These are phyloP conservation scores for Colletotrichum liaoningense DNA, from an alignment of 2,329 filamentous ascomycete genomes.

Conservation along the genomic window DNA sequence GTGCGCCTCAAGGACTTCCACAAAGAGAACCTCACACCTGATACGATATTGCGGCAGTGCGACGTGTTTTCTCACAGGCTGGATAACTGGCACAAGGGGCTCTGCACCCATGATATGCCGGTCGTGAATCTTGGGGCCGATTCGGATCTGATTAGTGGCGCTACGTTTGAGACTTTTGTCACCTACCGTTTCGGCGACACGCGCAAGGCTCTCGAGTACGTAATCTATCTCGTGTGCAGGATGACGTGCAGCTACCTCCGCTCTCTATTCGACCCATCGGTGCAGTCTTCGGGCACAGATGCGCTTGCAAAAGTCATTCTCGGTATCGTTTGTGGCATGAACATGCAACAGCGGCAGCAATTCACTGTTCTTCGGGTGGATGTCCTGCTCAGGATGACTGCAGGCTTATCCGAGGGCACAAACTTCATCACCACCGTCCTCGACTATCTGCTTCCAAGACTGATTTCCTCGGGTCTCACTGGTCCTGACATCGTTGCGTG, in stretches of 20 bases:
- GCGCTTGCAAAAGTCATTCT: conserved; percentile 12
- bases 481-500: conserved; percentile 13
- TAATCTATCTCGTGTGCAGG: conserved; percentile 12
- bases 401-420: conserved; percentile 2
- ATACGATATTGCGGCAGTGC: conserved; percentile 8
- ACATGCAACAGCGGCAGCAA: conserved; percentile 8
- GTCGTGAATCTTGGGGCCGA: neutral
- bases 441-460: conserved; percentile 17
- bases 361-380: conserved; percentile 23
- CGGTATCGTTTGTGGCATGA: conserved; percentile 23
- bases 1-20: conserved; percentile 14
- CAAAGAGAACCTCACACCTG: conserved; percentile 1
- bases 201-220: conserved; percentile 11
- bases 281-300: neutral
- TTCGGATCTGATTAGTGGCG: conserved; percentile 6
- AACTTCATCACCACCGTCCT: conserved; percentile 23
- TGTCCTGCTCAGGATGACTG: neutral
- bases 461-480: conserved; percentile 1
- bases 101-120: conserved; percentile 22
- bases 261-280: conserved; percentile 12
- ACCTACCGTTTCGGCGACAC: conserved; percentile 10
- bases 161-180: conserved; percentile 17
- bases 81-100: conserved; percentile 10
- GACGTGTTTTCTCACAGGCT: conserved; percentile 4
- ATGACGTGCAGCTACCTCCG: conserved; percentile 21